Evolutionary conservation across 768 basidiomycete genomes (phyloP), one percentile per base, ranked within the genome.

Genomic region (Mycena vitilis): DNA sequence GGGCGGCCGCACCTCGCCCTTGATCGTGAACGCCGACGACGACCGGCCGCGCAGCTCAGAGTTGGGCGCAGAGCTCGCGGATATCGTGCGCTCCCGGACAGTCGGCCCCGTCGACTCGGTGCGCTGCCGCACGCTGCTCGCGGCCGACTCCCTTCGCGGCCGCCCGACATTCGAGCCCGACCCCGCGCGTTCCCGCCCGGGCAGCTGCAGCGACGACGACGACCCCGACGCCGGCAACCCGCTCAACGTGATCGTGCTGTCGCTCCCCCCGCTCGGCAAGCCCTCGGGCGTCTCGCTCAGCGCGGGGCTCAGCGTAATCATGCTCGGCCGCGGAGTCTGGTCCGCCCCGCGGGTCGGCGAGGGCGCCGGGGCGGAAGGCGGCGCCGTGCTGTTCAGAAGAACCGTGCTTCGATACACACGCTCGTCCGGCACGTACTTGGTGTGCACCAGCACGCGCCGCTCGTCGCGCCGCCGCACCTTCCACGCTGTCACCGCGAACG

Each of bases 401-500:
- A 92, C 77, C 1, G 83, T 81, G 57, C 83, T 82, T 60, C 79
- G 79, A 76, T 91, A 91, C 13, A 84, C 78, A 75, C 81, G 84
- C 66, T 81, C 83, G 30, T 83, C 83, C 25, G 87, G 82, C 38
- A 79, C 77, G 75, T 87, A 93, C 49, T 73, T 80, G n/a, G 87
- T 86, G 22, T 81, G 76, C n/a, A 93, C 77, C 74, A 92, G 78
- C 48, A 83, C 80, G 67, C 90, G 83, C 60, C 79, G 83, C 51
- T 88, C 85, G 70, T 94, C 92, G 58, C 86, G 85, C 74, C 81
- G 83, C 75, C 81, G 84, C 52, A 93, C 71, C 71, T 83, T 87
- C 92, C 92, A 94, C 5, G 84, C 81, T n/a, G 82, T 72, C 49
- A 77, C 78, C 44, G 76, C 76, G 20, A 80, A 76, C 65, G 81